A percentile compares a stretch with the other conserved stretches of the same genome.
phyloP scores from a whole-genome alignment of 495 filamentous ascomycete species.

The Evansstolkia leycettana region DNA sequence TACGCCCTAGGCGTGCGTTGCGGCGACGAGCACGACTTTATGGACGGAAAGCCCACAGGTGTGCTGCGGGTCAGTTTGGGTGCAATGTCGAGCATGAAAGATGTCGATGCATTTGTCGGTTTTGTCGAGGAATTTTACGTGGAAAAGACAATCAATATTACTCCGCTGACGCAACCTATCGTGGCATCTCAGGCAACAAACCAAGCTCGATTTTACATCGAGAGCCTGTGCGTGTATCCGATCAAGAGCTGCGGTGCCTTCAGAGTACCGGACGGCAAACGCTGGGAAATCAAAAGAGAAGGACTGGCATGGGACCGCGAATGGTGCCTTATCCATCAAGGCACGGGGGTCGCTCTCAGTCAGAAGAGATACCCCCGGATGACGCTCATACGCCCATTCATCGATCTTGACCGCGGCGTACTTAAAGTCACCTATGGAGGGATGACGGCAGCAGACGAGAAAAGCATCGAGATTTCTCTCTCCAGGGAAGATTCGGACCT shows the following conservation, averaged over 20 bases:
- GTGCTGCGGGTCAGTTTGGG: constrained; percentile 77
- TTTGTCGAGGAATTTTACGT: constrained; percentile 75
- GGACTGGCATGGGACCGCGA: constrained; percentile 87
- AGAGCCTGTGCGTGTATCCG: constrained; percentile 60
- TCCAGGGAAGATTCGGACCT: constrained; percentile 43
- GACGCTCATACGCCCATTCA: constrained; percentile 59
- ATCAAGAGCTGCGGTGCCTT: constrained; percentile 84
- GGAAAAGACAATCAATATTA: constrained; percentile 26
- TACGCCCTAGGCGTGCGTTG: constrained; percentile 72
- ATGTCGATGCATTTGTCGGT: constrained; percentile 54
- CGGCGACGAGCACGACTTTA: constrained; percentile 66
- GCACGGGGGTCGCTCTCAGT: constrained; percentile 62
- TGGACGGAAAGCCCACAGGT: constrained; percentile 75
- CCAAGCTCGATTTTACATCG: constrained; percentile 31
- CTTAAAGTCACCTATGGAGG: constrained; percentile 34
- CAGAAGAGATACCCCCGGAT: constrained; percentile 77
- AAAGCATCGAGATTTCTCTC: constrained; percentile 40
- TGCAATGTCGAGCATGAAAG: constrained; percentile 72
- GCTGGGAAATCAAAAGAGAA: constrained; percentile 66
- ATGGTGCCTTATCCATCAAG: constrained; percentile 83
- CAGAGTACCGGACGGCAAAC: constrained; percentile 45
- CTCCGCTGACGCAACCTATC: constrained; percentile 10
- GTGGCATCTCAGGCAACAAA: constrained; percentile 1
- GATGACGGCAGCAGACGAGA: constrained; percentile 9
- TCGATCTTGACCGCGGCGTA: constrained; percentile 52